phyloP scores from a whole-genome alignment of 345 rosid genomes.

The Eucalyptus regnans region DNA sequence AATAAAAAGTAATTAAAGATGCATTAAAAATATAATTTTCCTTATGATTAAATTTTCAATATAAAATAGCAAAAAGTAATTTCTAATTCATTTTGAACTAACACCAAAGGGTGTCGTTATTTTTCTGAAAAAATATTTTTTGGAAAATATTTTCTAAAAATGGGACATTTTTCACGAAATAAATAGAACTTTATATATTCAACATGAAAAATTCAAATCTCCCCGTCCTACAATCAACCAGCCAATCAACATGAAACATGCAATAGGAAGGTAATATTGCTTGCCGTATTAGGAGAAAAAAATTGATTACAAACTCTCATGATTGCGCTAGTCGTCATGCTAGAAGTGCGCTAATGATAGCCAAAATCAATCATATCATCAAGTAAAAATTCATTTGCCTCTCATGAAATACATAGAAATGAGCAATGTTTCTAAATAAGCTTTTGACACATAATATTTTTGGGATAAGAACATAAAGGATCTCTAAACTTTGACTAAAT shows the following conservation, averaged over 20 bases:
- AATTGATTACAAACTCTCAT: neutral
- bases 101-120: neutral
- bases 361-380: neutral
- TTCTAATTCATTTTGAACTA: neutral
- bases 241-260: too few relatives aligned
- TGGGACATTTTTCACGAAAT: accelerated
- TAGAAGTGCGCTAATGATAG: neutral
- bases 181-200: too few relatives aligned
- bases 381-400: neutral
- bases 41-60: too few relatives aligned
- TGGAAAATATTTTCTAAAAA: too few relatives aligned
- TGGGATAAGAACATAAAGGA: too few relatives aligned
- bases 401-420: neutral
- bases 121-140: too few relatives aligned
- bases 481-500: too few relatives aligned
- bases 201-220: neutral
- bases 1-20: too few relatives aligned
- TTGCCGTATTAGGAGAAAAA: neutral
- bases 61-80: too few relatives aligned
- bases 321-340: neutral
- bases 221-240: neutral
- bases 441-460: neutral
- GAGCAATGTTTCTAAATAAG: neutral
- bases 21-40: too few relatives aligned
- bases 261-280: too few relatives aligned